Base-by-base conservation (phyloP, 768 basidiomycete genomes). In the Pleurotus cornucopiae region DNA sequence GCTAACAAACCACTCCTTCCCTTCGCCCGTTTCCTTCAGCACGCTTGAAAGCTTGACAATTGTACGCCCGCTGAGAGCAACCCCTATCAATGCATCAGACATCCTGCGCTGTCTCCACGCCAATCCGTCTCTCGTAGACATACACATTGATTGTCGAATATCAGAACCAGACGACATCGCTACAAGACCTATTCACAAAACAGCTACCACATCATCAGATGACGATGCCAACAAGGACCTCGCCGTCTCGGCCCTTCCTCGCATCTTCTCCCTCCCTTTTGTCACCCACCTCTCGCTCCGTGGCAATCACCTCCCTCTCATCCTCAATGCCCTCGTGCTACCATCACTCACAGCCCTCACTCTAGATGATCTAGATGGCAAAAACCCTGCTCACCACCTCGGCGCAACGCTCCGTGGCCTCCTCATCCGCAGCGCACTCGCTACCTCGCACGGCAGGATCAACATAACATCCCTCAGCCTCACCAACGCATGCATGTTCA, bases 321-420 rank as follows among this genome's bases (percentile, higher is more conserved):
- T 74, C 6, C 68, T 72, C 53, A 61, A 62, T 37, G 61, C 62
- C 20, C 64, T 74, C 45, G 63, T 71, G 49, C 54, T 69, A 11
- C 75, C 73, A 0, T 54, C 64, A 25, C 65, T 74, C 46, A 61
- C 57, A 14, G 54, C 49, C 6, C 63, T 76, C 18, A 63, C 59
- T 48, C 60, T 76, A 37, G 66, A 69, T 45, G 73, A 73, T 53
- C 61, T 75, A 23, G 73, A 75, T 51, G 73, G 71, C 14, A 68
- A 53, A 39, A 53, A 53, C 21, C 51, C 51, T 3, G 21, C 39
- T 5, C 51, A 53, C 26, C 51, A 53, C 51, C 51, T 53, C 18
- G 51, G 51, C 11, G 51, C 39, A 16, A 41, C 51, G 4, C 16
- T 53, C 51, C 51, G 51, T 20, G 51, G 51, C 2, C 51, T 53